Evolutionary conservation across 1,284 basidiomycete genomes (phyloP).

Genomic region (Ustilago esculenta): DNA sequence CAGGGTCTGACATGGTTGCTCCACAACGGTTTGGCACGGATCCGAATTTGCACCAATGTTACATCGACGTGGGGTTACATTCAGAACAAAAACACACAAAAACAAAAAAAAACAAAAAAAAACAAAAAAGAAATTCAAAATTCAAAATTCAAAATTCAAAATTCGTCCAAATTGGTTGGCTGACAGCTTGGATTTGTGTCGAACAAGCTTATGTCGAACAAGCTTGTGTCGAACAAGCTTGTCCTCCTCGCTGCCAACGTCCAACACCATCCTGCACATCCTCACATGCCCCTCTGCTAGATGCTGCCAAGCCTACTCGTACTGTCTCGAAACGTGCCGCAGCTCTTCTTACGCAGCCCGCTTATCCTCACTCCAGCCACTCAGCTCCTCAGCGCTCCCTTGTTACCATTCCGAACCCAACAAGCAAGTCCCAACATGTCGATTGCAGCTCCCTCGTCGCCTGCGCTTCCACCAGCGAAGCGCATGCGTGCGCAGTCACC

Average conservation of each 20-base stretch:
- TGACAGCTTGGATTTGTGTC: too few relatives aligned
- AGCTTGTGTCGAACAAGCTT: too few relatives aligned
- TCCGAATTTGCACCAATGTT: constrained; percentile 17
- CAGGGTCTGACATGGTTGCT: neutral
- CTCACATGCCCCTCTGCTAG: constrained; percentile 10
- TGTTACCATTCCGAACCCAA: neutral
- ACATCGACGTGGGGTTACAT: neutral
- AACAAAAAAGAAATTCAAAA: constrained; percentile 16
- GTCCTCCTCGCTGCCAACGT: neutral
- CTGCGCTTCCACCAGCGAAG: constrained; percentile 35
- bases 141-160: constrained; percentile 9
- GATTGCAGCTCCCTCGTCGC: constrained; percentile 16
- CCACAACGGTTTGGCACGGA: constrained; percentile 18
- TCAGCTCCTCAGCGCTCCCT: neutral
- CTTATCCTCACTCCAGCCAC: neutral
- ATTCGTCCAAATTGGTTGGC: constrained; percentile 14
- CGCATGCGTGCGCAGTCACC: constrained; percentile 36
- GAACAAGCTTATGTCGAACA: too few relatives aligned
- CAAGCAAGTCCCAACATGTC: constrained; percentile 7
- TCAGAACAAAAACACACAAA: neutral
- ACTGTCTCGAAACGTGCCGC: neutral
- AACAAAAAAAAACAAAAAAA: constrained; percentile 7
- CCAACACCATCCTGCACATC: neutral
- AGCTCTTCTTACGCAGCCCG: neutral
- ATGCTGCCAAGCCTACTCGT: constrained; percentile 17